phyloP scores from a whole-genome alignment of 495 filamentous ascomycete species.

The Margaritispora aquatica region DNA sequence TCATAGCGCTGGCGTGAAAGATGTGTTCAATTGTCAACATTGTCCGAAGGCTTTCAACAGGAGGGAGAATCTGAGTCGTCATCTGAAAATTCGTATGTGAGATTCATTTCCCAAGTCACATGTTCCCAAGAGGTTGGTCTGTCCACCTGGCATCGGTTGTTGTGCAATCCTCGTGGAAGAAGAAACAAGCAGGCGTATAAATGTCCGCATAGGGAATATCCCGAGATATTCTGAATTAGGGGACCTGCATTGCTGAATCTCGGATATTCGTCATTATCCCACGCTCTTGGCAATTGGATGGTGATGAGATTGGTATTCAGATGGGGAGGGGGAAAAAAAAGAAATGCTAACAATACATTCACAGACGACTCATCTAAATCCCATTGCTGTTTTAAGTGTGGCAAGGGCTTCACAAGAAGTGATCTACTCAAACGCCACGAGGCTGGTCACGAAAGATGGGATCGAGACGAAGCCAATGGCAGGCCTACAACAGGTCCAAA shows the following conservation, averaged over 20 bases:
- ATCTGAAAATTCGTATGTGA: constrained; percentile 14
- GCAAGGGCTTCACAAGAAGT: constrained; percentile 13
- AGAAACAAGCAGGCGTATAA: too few relatives aligned
- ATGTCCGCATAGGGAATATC: too few relatives aligned
- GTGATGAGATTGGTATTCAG: too few relatives aligned
- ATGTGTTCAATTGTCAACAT: constrained; percentile 6
- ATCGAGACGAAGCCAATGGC: neutral
- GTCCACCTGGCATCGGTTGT: neutral
- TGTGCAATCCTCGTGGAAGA: too few relatives aligned
- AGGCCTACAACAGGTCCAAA: neutral
- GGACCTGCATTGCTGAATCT: too few relatives aligned
- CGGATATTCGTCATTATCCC: too few relatives aligned
- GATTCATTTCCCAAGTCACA: neutral
- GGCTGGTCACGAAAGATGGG: constrained; percentile 8
- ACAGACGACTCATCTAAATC: constrained; percentile 1
- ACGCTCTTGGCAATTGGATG: too few relatives aligned
- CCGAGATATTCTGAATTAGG: too few relatives aligned
- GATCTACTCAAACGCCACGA: constrained; percentile 11
- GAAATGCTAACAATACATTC: neutral
- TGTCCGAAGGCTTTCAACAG: constrained; percentile 10
- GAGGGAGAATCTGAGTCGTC: constrained; percentile 17
- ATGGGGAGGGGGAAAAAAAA: too few relatives aligned
- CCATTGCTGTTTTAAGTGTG: constrained; percentile 10
- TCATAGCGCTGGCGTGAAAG: neutral
- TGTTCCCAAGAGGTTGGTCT: neutral